Percentiles rank a stretch among this genome's conserved stretches.
Evolutionary conservation across 495 filamentous ascomycete genomes (phyloP).

Genomic region (Penicillium malachiteum): DNA sequence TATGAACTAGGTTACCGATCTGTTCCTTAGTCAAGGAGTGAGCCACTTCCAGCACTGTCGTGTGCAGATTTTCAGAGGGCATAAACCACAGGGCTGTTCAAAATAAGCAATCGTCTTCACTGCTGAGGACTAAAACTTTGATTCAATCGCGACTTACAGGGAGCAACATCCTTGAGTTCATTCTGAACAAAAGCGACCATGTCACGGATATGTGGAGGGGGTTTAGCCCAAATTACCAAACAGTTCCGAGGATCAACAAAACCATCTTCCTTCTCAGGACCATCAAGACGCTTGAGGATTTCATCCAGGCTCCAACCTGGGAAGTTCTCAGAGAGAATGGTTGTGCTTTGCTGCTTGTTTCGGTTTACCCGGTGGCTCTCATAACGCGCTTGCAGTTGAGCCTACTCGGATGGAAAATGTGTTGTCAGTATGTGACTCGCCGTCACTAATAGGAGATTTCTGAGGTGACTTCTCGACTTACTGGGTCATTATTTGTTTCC

Average conservation of each 20-base stretch:
- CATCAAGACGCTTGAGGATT: slow-evolving; percentile 63
- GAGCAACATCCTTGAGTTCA: slow-evolving; percentile 56
- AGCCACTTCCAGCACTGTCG: slow-evolving; percentile 53
- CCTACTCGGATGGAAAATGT: no score
- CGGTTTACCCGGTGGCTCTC: slow-evolving; percentile 64
- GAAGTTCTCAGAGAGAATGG: slow-evolving; percentile 65
- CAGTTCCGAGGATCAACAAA: slow-evolving; percentile 73
- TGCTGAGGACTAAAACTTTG: no score
- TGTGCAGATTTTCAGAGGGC: slow-evolving; percentile 69
- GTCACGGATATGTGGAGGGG: slow-evolving; percentile 61
- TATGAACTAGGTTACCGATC: slow-evolving; percentile 19
- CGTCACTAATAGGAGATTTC: no score
- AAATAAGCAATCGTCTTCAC: neutral
- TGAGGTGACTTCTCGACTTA: no score
- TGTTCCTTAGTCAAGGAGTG: slow-evolving; percentile 18
- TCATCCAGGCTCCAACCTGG: slow-evolving; percentile 67
- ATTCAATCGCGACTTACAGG: slow-evolving; percentile 52
- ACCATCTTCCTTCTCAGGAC: slow-evolving; percentile 59
- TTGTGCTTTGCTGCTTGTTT: slow-evolving; percentile 67
- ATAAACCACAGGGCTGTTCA: slow-evolving; percentile 76
- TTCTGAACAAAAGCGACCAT: slow-evolving; percentile 64
- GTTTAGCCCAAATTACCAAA: slow-evolving; percentile 82
- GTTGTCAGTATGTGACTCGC: no score
- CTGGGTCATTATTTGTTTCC: no score
- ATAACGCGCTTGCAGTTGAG: slow-evolving; percentile 62